These are phyloP conservation scores for Trichoderma breve DNA, from an alignment of 2,329 filamentous ascomycete species.

Conservation along the genomic window DNA sequence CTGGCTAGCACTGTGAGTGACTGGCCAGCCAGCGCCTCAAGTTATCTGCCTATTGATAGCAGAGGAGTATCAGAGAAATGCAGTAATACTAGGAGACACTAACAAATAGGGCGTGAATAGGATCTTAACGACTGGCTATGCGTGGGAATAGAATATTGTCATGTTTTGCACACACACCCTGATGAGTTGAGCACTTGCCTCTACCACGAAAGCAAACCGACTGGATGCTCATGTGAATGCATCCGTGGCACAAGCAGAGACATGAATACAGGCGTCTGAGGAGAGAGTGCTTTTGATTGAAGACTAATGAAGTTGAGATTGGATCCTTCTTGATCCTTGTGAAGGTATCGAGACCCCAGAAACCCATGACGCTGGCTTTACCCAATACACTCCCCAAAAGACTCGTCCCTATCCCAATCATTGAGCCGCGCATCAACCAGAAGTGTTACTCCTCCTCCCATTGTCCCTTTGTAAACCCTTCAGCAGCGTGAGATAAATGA, in stretches of 20 bases:
- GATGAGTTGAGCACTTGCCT: not conserved
- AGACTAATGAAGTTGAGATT: not conserved
- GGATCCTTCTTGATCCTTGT: not conserved
- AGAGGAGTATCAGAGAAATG: not conserved
- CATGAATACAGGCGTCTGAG: not conserved
- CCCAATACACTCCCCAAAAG: not conserved
- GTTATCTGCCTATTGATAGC: not conserved
- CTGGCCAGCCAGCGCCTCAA: not conserved
- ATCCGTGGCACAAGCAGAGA: not conserved
- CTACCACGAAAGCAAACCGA: too few species aligned
- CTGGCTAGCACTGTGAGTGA: not conserved
- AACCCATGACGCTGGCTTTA: not conserved
- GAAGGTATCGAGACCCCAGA: not conserved
- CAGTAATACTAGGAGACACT: not conserved
- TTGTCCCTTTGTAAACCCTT: not conserved
- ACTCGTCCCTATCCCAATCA: not conserved
- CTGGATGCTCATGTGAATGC: not conserved
- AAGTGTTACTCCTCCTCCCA: too few species aligned
- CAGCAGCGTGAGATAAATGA: not conserved
- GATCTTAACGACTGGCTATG: fast-evolving
- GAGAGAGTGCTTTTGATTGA: not conserved
- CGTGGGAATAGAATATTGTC: not conserved
- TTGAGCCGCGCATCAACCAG: not conserved
- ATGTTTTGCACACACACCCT: not conserved
- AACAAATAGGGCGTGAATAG: not conserved